Percentiles rank a stretch among this genome's conserved stretches.
phyloP scores from a whole-genome alignment of 2,329 filamentous ascomycete genomes.

The Rhynchosporium secalis region DNA sequence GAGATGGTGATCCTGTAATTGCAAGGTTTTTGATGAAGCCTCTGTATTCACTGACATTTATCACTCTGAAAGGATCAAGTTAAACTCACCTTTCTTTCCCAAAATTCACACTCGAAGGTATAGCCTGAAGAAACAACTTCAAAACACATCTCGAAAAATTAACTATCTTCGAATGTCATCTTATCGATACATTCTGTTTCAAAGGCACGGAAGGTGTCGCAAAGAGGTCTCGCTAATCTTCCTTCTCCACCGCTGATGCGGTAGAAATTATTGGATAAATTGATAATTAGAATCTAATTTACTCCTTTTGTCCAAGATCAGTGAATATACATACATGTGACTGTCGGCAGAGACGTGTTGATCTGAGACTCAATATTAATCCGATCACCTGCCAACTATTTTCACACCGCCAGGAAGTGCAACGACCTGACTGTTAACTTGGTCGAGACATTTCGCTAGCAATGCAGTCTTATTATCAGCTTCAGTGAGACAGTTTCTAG shows the following conservation, averaged over 20 bases:
- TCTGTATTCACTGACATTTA: too few relatives aligned
- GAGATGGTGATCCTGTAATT: not conserved
- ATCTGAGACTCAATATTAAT: not conserved
- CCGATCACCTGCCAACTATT: slow-evolving; percentile 18
- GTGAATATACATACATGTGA: too few relatives aligned
- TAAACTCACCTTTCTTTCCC: too few relatives aligned
- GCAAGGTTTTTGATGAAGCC: too few relatives aligned
- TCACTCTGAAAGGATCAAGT: too few relatives aligned
- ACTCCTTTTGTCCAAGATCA: too few relatives aligned
- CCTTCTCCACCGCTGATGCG: slow-evolving; percentile 16
- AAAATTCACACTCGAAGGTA: too few relatives aligned
- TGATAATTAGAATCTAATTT: too few relatives aligned
- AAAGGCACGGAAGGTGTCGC: too few relatives aligned
- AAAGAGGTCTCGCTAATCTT: slow-evolving; percentile 16
- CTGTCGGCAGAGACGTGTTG: too few relatives aligned
- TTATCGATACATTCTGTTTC: too few relatives aligned
- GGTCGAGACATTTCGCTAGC: slow-evolving; percentile 41
- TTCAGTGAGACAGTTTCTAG: slow-evolving; percentile 45
- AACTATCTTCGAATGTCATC: not conserved
- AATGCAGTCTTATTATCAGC: slow-evolving; percentile 33
- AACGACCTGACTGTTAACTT: slow-evolving; percentile 48
- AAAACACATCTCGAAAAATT: not conserved
- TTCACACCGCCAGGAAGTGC: slow-evolving; percentile 48
- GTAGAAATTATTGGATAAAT: not conserved
- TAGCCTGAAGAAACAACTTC: too few relatives aligned